Evolutionary conservation across 768 basidiomycete genomes (phyloP).

Genomic region (Mycena vulgaris): DNA sequence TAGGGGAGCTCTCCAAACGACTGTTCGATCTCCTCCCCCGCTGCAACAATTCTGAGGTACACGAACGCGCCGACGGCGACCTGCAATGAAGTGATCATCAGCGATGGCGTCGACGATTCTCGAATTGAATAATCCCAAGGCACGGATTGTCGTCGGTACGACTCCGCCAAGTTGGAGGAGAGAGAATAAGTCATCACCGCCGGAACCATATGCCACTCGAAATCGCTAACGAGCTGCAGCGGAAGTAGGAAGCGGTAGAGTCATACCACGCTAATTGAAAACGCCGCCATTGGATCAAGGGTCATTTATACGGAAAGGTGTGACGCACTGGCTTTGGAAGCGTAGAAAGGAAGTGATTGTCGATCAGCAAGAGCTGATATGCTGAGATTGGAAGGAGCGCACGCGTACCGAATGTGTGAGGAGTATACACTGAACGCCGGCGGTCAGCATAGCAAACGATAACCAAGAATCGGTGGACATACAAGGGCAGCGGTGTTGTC

Average conservation of each 20-base stretch:
- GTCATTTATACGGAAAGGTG: background rate
- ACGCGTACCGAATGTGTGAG: slow-evolving; percentile 70
- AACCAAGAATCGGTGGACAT: slow-evolving; percentile 44
- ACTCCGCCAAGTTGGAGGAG: too few species aligned
- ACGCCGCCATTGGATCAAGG: background rate
- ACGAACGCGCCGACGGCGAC: slow-evolving; percentile 77
- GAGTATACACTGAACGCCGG: slow-evolving; percentile 74
- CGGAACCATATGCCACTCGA: too few species aligned
- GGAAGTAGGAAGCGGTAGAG: slow-evolving; percentile 83
- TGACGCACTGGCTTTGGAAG: slow-evolving; percentile 50
- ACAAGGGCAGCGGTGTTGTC: slow-evolving; percentile 79
- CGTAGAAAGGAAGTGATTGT: background rate
- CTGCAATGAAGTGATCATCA: too few species aligned
- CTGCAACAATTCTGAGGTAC: too few species aligned
- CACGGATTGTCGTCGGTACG: too few species aligned
- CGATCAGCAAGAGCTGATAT: background rate
- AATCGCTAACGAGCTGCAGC: slow-evolving; percentile 77
- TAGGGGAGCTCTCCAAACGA: slow-evolving; percentile 73
- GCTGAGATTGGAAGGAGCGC: background rate
- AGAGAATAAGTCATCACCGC: slow-evolving; percentile 47
- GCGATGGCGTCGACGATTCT: too few species aligned
- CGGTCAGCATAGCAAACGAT: slow-evolving; percentile 5
- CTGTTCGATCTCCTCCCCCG: slow-evolving; percentile 80
- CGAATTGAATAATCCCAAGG: too few species aligned
- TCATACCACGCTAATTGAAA: slow-evolving; percentile 68